Percentiles rank a stretch among this genome's conserved stretches.
Conservation (phyloP, 192 early-diverging fungal genomes). For the Spizellomyces sp. region DNA sequence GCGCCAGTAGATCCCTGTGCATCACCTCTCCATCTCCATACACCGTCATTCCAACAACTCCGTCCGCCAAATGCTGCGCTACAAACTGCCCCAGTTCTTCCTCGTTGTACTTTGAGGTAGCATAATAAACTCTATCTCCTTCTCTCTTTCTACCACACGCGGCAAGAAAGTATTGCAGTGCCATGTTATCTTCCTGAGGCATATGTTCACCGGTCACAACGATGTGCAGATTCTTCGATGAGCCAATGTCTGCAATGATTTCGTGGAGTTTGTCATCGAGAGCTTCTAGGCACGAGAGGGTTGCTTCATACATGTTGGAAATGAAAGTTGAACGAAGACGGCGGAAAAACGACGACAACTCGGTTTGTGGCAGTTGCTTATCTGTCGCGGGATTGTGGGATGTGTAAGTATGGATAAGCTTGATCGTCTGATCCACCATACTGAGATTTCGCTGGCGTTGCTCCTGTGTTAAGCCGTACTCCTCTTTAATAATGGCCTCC, state of each 20-base stretch:
- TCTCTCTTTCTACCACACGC: neutral
- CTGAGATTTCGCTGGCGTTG: conserved; percentile 10
- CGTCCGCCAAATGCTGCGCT: conserved; percentile 23
- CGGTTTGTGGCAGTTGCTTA: neutral
- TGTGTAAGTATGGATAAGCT: neutral
- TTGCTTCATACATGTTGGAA: conserved; percentile 14
- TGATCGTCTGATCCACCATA: conserved; percentile 10
- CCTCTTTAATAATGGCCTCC: neutral
- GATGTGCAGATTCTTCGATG: conserved; percentile 16
- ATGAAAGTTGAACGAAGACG: conserved; percentile 5
- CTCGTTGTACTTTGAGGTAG: conserved; percentile 15
- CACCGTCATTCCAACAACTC: conserved; percentile 9
- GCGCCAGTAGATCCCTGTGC: conserved; percentile 25
- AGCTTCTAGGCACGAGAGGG: neutral
- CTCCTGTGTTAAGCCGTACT: conserved; percentile 4
- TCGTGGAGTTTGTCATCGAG: conserved; percentile 5
- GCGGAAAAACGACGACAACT: neutral
- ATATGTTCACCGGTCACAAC: conserved; percentile 26
- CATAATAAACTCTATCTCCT: conserved; percentile 23
- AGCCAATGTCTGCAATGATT: neutral
- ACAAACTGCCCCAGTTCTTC: conserved; percentile 23
- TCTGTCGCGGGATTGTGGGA: neutral
- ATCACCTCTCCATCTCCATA: conserved; percentile 16
- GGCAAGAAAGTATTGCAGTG: conserved; percentile 24
- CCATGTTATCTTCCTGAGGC: conserved; percentile 24